Base-by-base conservation (phyloP, 169 alveolate genomes). In the Fabrea salina region DNA sequence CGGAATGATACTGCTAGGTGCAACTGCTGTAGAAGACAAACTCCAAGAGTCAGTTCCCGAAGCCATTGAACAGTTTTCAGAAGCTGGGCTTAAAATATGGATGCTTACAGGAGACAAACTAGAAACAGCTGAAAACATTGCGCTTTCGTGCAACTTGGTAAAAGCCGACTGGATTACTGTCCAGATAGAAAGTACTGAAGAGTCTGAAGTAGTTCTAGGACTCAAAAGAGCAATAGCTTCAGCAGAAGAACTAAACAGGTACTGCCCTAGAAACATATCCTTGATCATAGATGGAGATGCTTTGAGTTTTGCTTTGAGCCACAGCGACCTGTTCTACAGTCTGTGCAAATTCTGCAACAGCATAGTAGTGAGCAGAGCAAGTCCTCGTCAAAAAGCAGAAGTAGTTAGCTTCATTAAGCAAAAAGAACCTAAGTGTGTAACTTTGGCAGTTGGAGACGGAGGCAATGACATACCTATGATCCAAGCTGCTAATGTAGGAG, bases 401-500 rank as follows among this genome's bases (percentile, higher is more conserved):
- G 88, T 90, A 13, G 95, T 90, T 1, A 72, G 75, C 44, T 75
- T 86, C 75, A 77, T 84, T 64, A 90, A 79, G 79, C 41, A 80
- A 25, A 11, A 32, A 16, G 64, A 75, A 58, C 81, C 84, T 56
- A 61, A 70, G 0, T 84, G 80, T 4, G 70, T 79, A 32, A 95
- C 98, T 0, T 91, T 97, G 37, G 97, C 99, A 1, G 96, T 98
- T 64, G 99, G 99, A 22, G 99, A 98, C 89, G 99, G 99, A 7
- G 99, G 99, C 22, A 98, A 98, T 82, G 99, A 98, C 84, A 99
- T 98, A 25, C 97, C 99, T 39, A 98, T 98, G 99, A 97, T 98
- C 41, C 94, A 92, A 82, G 98, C 96, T 27, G 97, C 98, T 27
- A 67, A 72, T 47, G 95, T 96, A 19, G 99, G 99, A 6, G 89